A percentile compares a stretch with the other conserved stretches of the same genome.
phyloP scores from a whole-genome alignment of 331 rosid species.

The Quercus phellos region DNA sequence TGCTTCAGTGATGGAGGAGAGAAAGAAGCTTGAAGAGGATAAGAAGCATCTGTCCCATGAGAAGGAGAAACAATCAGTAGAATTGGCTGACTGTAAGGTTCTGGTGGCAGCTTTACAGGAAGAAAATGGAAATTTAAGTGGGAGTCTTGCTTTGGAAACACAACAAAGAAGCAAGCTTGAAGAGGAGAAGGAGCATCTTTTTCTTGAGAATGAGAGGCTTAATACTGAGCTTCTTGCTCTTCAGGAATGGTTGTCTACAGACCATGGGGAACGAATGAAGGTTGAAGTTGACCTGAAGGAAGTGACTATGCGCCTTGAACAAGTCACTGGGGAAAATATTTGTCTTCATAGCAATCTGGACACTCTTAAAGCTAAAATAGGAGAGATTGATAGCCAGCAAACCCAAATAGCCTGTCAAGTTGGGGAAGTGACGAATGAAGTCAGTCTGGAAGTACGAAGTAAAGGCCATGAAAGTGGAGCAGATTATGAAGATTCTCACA shows the following conservation, averaged over 20 bases:
- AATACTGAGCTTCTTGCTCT: slow-evolving; percentile 47
- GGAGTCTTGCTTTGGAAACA: slow-evolving; percentile 43
- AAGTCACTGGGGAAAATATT: slow-evolving; percentile 56
- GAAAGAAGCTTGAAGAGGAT: slow-evolving; percentile 42
- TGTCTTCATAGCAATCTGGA: slow-evolving; percentile 53
- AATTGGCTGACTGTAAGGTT: slow-evolving; percentile 48
- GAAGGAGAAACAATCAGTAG: slow-evolving; percentile 46
- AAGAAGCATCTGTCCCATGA: slow-evolving; percentile 41
- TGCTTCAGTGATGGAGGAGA: slow-evolving; percentile 49
- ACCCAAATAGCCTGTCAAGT: slow-evolving; percentile 27
- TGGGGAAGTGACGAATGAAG: slow-evolving; percentile 32
- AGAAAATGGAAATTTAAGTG: slow-evolving; percentile 49
- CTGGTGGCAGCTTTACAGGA: slow-evolving; percentile 44
- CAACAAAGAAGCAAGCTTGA: slow-evolving; percentile 49
- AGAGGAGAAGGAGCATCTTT: slow-evolving; percentile 46
- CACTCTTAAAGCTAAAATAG: slow-evolving; percentile 42
- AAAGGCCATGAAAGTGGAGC: slow-evolving; percentile 30
- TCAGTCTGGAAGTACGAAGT: slow-evolving; percentile 23
- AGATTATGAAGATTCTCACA: slow-evolving; percentile 31
- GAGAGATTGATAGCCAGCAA: slow-evolving; percentile 34
- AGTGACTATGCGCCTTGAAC: slow-evolving; percentile 42
- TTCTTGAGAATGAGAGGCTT: slow-evolving; percentile 50
- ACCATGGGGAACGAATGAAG: slow-evolving; percentile 45
- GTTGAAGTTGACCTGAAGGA: slow-evolving; percentile 52
- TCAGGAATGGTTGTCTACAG: slow-evolving; percentile 43